Conservation (phyloP, 139 green algal species). For the Deuterostichococcus epilithicus region DNA sequence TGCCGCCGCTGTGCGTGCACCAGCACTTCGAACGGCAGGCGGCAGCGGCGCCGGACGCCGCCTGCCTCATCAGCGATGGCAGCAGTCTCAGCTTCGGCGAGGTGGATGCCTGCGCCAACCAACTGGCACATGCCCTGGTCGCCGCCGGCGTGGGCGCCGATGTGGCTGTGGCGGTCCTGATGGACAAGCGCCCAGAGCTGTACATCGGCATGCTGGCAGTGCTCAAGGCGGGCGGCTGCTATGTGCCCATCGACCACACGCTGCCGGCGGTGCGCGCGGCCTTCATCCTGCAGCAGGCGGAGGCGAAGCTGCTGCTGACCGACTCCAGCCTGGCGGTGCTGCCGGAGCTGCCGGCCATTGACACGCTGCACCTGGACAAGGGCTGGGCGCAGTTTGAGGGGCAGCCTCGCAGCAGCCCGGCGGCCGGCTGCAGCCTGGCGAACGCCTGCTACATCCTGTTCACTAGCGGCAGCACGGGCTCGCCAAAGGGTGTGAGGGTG, state of each 20-base stretch:
- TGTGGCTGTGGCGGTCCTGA: slow-evolving; percentile 24
- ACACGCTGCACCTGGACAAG: not conserved
- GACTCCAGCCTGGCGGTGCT: not conserved
- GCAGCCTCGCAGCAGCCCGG: no score
- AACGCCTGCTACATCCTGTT: slow-evolving; percentile 53
- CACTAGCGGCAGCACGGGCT: slow-evolving; percentile 55
- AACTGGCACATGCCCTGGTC: slow-evolving; percentile 17
- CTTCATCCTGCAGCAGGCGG: slow-evolving; percentile 35
- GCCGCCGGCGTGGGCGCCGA: slow-evolving; percentile 10
- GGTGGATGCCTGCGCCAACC: slow-evolving; percentile 8
- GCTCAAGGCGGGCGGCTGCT: slow-evolving; percentile 33
- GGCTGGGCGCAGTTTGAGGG: no score
- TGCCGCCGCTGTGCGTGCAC: not conserved
- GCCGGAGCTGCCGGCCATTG: not conserved
- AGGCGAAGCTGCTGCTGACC: slow-evolving; percentile 1
- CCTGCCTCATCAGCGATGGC: slow-evolving; percentile 4
- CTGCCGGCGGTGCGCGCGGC: slow-evolving; percentile 33
- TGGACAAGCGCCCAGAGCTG: not conserved
- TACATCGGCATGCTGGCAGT: slow-evolving; percentile 1
- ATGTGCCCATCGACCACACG: slow-evolving; percentile 46
- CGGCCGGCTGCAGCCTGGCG: no score
- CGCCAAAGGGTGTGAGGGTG: slow-evolving; percentile 50
- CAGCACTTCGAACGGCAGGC: slow-evolving; percentile 11
- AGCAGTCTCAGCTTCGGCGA: not conserved
- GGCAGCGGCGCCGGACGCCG: not conserved